Percentiles rank a stretch among this genome's conserved stretches.
phyloP scores from a whole-genome alignment of 1,139 yeast genomes.

The Meyerozyma athensensis region DNA sequence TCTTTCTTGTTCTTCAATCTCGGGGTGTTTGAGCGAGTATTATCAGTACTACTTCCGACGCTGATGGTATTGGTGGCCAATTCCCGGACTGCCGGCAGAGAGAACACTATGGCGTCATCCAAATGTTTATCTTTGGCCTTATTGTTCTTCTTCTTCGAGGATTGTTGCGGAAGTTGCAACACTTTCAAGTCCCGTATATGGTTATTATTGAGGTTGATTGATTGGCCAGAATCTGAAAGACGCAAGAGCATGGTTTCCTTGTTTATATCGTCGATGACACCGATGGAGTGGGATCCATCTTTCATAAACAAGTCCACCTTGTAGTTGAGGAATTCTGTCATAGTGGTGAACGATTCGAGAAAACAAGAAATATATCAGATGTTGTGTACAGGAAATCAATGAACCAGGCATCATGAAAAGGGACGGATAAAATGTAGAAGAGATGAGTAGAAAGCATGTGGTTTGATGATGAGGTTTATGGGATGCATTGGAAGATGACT shows the following conservation, averaged over 20 bases:
- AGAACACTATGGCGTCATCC: conserved; percentile 27
- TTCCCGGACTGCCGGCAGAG: conserved; percentile 13
- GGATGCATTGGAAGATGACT: no score
- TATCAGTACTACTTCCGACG: conserved; percentile 7
- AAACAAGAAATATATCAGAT: background rate
- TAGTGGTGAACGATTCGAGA: conserved; percentile 5
- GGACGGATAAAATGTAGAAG: no score
- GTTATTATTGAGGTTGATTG: conserved; percentile 23
- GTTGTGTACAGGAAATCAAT: background rate
- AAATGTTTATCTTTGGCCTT: conserved; percentile 13
- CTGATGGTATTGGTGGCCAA: conserved; percentile 1
- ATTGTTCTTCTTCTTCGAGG: conserved; percentile 15
- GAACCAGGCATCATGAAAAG: no score
- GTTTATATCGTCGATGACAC: conserved; percentile 43
- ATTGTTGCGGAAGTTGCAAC: conserved; percentile 40
- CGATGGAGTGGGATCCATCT: conserved; percentile 41
- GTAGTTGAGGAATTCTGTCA: conserved; percentile 49
- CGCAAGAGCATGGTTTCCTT: conserved; percentile 29
- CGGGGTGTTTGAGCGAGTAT: conserved; percentile 15
- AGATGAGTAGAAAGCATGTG: no score
- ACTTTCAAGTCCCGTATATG: conserved; percentile 48
- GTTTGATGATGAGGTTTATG: no score
- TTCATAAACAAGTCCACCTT: conserved; percentile 48
- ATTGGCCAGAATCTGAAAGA: conserved; percentile 15
- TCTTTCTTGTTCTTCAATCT: conserved; percentile 8